Evolutionary conservation across 345 rosid genomes (phyloP).

Genomic region (Adansonia digitata): DNA sequence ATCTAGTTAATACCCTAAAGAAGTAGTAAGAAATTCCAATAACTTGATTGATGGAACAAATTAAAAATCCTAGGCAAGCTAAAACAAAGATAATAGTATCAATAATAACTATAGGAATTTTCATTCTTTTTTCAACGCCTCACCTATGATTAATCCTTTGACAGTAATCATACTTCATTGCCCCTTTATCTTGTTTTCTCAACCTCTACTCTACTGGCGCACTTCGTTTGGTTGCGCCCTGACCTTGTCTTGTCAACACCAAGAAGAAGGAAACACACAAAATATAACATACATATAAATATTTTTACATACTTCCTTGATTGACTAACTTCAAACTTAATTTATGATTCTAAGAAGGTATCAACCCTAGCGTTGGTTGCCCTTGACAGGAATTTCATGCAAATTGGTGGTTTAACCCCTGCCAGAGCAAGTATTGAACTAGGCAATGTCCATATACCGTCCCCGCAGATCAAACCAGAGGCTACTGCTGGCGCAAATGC

Average conservation of each 20-base stretch:
- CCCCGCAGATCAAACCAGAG: slow-evolving; percentile 83
- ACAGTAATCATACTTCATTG: neutral
- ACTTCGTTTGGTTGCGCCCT: neutral
- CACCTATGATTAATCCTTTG: neutral
- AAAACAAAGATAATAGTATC: neutral
- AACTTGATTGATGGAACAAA: neutral
- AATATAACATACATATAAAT: neutral
- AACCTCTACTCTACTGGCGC: neutral
- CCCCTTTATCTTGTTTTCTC: neutral
- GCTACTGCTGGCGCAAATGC: slow-evolving; percentile 76
- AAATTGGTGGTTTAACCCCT: slow-evolving; percentile 60
- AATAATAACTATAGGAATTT: neutral
- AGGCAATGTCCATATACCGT: slow-evolving; percentile 67
- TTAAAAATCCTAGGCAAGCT: neutral
- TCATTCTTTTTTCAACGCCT: neutral
- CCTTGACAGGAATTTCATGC: slow-evolving; percentile 76
- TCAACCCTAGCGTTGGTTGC: slow-evolving; percentile 47
- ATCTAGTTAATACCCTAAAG: no score
- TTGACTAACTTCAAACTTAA: neutral
- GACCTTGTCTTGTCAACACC: neutral
- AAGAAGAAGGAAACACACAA: neutral
- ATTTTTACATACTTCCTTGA: neutral
- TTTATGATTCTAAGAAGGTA: slow-evolving; percentile 25
- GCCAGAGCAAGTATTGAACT: slow-evolving; percentile 63
- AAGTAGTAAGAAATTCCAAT: neutral